Base-by-base conservation (phyloP, 75 land plant species). In the Picea sitchensis region DNA sequence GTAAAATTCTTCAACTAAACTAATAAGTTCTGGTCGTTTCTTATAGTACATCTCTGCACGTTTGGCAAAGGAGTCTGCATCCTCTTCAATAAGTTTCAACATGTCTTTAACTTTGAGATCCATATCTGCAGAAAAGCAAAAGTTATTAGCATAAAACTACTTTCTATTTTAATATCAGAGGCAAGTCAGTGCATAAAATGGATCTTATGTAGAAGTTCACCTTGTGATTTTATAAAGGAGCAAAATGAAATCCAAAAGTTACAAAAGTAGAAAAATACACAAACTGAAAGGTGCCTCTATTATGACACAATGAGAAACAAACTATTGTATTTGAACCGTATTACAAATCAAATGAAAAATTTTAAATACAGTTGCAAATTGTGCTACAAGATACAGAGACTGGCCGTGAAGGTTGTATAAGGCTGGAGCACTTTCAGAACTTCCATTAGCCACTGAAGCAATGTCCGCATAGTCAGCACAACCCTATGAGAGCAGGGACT, bases 31-130 rank as follows among this genome's bases (percentile, higher is more conserved):
- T 23, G 89, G 89, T 14, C 87, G 80, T 65, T 81, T 79, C 80
- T 74, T 76, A 64, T 80, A 87, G 75, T 84, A 87, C 86, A 87
- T 81, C 69, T 87, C 89, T 26, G 87, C 89, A 34, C 86, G 77
- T 81, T 82, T 77, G 14, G 86, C 83, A 61, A 87, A 87, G 38
- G 89, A 81, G 58, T 87, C 86, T 44, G 81, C 89, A 82, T 87
- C 89, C 79, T 79, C 89, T 76, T 85, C 87, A n/a, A 87, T 82
- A 56, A 87, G 68, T 23, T 58, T 77, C 31, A 85, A 57, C 81
- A 85, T 82, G 32, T 47, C 57, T 62, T 80, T 78, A 36, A 85
- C 87, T 63, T 87, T 87, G 11, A 74, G 78, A 65, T 87, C 89
- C 87, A 87, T 82, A 18, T 85, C 89, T 87, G 82, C 18, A 57